Percentiles rank a stretch among this genome's conserved stretches.
Evolutionary conservation across 192 early-diverging fungal genomes (phyloP).

Genomic region (Phycomyces blakesleeanus): DNA sequence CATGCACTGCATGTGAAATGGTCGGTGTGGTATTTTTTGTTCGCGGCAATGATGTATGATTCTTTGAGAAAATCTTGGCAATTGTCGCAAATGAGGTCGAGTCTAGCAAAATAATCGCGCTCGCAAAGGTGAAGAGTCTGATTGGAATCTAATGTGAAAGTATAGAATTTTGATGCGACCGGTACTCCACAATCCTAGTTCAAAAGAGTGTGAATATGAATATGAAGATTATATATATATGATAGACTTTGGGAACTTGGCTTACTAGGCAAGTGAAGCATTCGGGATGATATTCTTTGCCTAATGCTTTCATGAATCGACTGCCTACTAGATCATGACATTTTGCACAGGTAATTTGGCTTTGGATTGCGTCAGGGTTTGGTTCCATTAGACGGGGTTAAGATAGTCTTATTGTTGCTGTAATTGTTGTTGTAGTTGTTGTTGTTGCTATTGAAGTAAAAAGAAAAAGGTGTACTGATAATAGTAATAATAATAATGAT

Average conservation of each 20-base stretch:
- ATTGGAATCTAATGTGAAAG: conserved; percentile 56
- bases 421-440: no score
- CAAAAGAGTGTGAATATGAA: no score
- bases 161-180: conserved; percentile 86
- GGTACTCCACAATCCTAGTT: conserved; percentile 72
- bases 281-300: conserved; percentile 83
- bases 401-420: no score
- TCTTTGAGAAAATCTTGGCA: conserved; percentile 87
- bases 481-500: no score
- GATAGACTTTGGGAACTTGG: no score
- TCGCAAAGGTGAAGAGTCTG: conserved; percentile 71
- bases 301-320: conserved; percentile 88
- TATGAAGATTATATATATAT: not conserved
- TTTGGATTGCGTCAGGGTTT: not conserved
- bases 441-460: no score
- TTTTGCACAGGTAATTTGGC: conserved; percentile 21
- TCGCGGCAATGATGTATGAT: conserved; percentile 88
- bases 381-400: not conserved
- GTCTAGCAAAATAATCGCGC: conserved; percentile 81
- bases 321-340: conserved; percentile 74
- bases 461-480: no score
- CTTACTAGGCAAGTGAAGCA: conserved; percentile 94
- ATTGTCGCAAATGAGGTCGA: conserved; percentile 79
- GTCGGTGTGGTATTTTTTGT: conserved; percentile 94
- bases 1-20: conserved; percentile 97